A percentile compares a stretch with the other conserved stretches of the same genome.
These are phyloP conservation scores for Fraxinus albicans DNA, from an alignment of 305 asterid species.

Conservation along the genomic window DNA sequence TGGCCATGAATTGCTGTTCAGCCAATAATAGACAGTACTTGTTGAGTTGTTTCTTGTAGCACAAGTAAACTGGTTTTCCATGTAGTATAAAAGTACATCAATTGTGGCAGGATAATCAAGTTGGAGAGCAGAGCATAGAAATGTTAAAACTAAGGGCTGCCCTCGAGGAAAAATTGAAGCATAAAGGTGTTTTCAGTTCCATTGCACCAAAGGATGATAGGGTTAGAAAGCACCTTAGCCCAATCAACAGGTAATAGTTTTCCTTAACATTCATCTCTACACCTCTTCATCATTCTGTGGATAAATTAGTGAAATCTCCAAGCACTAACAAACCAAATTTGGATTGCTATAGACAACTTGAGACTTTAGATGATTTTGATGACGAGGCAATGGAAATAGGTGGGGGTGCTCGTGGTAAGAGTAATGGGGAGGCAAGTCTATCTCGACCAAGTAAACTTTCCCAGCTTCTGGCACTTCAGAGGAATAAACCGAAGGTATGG, in stretches of 20 bases:
- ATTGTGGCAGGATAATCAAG: slow-evolving; percentile 55
- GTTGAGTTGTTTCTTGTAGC: background rate
- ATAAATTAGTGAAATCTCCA: slow-evolving; percentile 6
- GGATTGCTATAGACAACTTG: slow-evolving; percentile 56
- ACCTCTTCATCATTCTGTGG: background rate
- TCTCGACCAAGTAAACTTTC: slow-evolving; percentile 40
- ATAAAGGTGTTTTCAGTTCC: slow-evolving; percentile 68
- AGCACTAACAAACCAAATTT: slow-evolving; percentile 24
- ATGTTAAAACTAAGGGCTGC: slow-evolving; percentile 86
- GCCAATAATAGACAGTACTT: background rate
- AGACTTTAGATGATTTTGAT: slow-evolving; percentile 82
- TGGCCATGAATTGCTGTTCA: slow-evolving; percentile 1
- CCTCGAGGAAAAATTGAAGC: slow-evolving; percentile 82
- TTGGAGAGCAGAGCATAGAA: slow-evolving; percentile 74
- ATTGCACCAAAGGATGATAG: slow-evolving; percentile 48
- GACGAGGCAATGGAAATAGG: slow-evolving; percentile 67
- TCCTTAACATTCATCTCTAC: background rate
- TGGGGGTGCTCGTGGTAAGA: slow-evolving; percentile 31
- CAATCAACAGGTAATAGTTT: slow-evolving; percentile 59
- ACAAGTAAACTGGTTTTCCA: slow-evolving; percentile 20
- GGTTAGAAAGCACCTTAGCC: slow-evolving; percentile 39
- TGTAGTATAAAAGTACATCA: slow-evolving; percentile 13
- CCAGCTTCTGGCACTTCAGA: slow-evolving; percentile 44
- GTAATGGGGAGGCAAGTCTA: slow-evolving; percentile 31
- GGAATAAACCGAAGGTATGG: slow-evolving; percentile 69